These are phyloP conservation scores for Pseudonectria buxi DNA, from an alignment of 2,329 filamentous ascomycete genomes.

Conservation along the genomic window DNA sequence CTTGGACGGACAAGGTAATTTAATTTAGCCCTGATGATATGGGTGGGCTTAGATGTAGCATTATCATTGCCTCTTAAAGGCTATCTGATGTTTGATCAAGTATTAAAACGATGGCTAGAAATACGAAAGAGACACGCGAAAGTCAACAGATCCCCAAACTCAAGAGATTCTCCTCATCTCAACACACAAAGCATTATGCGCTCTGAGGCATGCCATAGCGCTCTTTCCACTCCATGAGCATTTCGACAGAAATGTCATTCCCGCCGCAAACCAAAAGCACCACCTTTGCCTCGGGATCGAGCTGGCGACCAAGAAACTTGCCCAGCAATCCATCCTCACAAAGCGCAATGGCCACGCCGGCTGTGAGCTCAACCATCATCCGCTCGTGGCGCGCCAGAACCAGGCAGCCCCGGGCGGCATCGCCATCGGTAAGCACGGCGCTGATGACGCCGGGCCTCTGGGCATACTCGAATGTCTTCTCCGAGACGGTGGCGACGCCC, in stretches of 20 bases:
- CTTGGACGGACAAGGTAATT: no score
- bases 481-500: constrained; percentile 60
- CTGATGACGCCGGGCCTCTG: constrained; percentile 20
- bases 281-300: constrained; percentile 20
- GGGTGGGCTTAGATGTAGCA: no score
- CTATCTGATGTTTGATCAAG: no score
- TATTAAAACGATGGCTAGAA: no score
- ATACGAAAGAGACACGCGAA: no score
- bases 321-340: constrained; percentile 20
- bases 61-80: no score
- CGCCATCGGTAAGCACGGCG: constrained; percentile 20
- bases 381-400: constrained; percentile 24
- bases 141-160: no score
- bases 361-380: constrained; percentile 24
- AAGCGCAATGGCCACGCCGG: constrained; percentile 23
- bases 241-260: constrained; percentile 27
- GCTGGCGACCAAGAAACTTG: constrained; percentile 7
- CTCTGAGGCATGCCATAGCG: constrained; percentile 4
- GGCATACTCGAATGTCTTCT: constrained; percentile 31
- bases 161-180: no score
- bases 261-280: constrained; percentile 27
- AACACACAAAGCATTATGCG: no score
- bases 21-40: no score
- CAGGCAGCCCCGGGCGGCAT: constrained; percentile 21
- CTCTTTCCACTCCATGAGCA: constrained; percentile 19